These are phyloP conservation scores for Jatropha curcas DNA, from an alignment of 345 rosid genomes.

Conservation along the genomic window DNA sequence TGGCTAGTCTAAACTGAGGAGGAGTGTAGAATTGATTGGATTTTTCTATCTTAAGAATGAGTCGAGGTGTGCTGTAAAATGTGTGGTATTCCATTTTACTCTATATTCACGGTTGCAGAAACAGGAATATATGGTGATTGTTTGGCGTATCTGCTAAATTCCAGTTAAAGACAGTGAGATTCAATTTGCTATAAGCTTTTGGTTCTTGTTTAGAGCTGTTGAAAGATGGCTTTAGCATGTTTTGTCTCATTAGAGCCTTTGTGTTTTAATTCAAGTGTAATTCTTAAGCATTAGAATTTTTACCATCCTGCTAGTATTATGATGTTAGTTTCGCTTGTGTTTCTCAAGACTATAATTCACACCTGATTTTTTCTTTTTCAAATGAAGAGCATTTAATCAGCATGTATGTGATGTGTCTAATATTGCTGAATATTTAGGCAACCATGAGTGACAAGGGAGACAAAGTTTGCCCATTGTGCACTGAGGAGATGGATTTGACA, in stretches of 20 bases:
- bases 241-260: background rate
- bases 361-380: too few species aligned
- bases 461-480: conserved; percentile 83
- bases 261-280: background rate
- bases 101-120: background rate
- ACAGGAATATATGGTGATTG: background rate
- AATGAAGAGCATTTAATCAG: background rate
- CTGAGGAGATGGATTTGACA: conserved; percentile 91
- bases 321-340: background rate
- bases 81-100: background rate
- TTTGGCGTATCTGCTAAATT: background rate
- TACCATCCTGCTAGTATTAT: background rate
- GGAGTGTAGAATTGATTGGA: background rate
- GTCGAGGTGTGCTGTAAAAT: background rate
- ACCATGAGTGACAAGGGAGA: conserved; percentile 85
- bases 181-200: background rate
- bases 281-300: background rate
- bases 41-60: background rate
- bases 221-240: background rate
- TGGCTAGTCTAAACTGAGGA: background rate
- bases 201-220: background rate
- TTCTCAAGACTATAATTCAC: background rate
- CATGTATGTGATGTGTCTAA: background rate
- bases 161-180: background rate
- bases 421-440: conserved; percentile 29